phyloP scores from a whole-genome alignment of 257 asterid species.

The Solanum rostratum region DNA sequence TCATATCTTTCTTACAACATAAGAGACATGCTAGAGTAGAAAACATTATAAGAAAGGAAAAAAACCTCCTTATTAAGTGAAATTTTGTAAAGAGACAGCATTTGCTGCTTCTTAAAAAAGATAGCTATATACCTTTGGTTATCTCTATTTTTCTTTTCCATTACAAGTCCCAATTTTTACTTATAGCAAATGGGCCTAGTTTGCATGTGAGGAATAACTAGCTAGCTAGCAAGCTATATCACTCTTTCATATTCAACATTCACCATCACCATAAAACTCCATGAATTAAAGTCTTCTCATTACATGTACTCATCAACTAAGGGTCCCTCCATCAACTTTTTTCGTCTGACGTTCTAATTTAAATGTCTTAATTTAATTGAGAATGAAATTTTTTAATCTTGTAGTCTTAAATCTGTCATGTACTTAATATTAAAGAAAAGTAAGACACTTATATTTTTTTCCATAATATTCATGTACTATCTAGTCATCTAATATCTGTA shows the following conservation, averaged over 20 bases:
- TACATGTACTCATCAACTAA: neutral
- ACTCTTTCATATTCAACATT: conserved; percentile 12
- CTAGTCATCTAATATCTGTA: neutral
- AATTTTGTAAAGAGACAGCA: neutral
- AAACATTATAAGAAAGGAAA: neutral
- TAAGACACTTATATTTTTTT: no score
- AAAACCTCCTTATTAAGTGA: neutral
- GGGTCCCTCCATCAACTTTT: conserved; percentile 11
- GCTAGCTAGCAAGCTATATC: neutral
- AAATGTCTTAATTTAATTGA: neutral
- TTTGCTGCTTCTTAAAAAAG: neutral
- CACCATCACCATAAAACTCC: neutral
- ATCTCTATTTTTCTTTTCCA: neutral
- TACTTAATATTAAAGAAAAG: no score
- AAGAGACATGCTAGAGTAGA: conserved; percentile 6
- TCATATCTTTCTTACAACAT: neutral
- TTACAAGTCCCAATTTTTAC: neutral
- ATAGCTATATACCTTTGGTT: neutral
- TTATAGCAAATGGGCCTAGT: conserved; percentile 1
- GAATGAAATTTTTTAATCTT: neutral
- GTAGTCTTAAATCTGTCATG: fast-evolving
- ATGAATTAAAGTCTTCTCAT: neutral
- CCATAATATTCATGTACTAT: neutral
- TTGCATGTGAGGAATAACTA: neutral
- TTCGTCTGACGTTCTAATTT: neutral